phyloP scores from a whole-genome alignment of 2,329 filamentous ascomycete species.

The Arthrobotrys megalospora region DNA sequence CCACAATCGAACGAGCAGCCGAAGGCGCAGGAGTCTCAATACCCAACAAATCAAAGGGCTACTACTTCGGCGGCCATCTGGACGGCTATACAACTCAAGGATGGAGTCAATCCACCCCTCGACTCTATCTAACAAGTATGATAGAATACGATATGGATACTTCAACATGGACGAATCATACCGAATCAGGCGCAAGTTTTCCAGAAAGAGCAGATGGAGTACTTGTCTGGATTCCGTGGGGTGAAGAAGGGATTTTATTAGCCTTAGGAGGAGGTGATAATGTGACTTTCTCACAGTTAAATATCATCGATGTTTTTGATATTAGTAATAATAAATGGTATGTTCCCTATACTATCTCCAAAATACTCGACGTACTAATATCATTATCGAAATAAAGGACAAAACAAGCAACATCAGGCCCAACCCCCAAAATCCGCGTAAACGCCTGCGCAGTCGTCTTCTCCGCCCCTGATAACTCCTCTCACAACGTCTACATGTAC shows the following conservation, averaged over 20 bases:
- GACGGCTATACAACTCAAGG: slow-evolving; percentile 76
- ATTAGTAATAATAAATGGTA: slow-evolving; percentile 77
- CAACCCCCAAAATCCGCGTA: slow-evolving; percentile 74
- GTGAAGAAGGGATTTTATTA: slow-evolving; percentile 80
- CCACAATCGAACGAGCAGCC: slow-evolving; percentile 75
- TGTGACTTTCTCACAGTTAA: slow-evolving; percentile 79
- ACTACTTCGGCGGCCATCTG: slow-evolving; percentile 84
- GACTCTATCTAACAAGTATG: slow-evolving; percentile 81
- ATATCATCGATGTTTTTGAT: slow-evolving; percentile 84
- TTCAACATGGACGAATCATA: slow-evolving; percentile 81
- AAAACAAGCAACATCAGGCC: slow-evolving; percentile 76
- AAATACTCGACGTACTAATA: neutral
- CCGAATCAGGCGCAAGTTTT: slow-evolving; percentile 77
- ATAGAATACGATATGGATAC: slow-evolving; percentile 79
- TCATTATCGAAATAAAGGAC: slow-evolving; percentile 54
- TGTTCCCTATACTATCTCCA: slow-evolving; percentile 67
- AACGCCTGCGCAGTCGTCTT: slow-evolving; percentile 82
- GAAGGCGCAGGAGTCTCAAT: slow-evolving; percentile 82
- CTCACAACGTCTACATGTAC: slow-evolving; percentile 84
- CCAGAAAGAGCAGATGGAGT: slow-evolving; percentile 81
- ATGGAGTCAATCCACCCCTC: slow-evolving; percentile 77
- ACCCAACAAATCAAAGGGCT: slow-evolving; percentile 78
- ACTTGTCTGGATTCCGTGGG: slow-evolving; percentile 82
- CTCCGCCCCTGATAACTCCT: slow-evolving; percentile 80
- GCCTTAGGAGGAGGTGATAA: slow-evolving; percentile 82